These are phyloP conservation scores for Sparassis latifolia DNA, from an alignment of 1,284 basidiomycete species.

Conservation along the genomic window DNA sequence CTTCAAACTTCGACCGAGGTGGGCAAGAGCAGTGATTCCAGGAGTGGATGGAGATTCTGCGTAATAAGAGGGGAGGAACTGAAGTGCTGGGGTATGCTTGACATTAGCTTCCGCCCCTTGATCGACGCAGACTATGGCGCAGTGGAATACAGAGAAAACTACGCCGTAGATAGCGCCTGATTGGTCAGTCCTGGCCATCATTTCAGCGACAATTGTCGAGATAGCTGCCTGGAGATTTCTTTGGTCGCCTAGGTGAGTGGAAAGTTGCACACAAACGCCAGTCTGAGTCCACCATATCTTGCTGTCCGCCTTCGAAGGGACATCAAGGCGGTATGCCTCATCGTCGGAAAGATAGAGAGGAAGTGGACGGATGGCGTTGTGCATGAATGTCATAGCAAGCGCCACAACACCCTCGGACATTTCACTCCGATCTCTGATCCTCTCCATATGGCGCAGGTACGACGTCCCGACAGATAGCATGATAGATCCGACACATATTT, in stretches of 20 bases:
- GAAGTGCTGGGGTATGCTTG: background rate
- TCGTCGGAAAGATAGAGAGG: background rate
- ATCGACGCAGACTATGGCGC: conserved; percentile 3
- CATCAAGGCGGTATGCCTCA: background rate
- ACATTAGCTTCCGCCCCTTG: background rate
- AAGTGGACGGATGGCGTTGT: no score
- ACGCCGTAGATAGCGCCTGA: conserved; percentile 10
- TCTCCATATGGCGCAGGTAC: background rate
- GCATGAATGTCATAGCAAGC: background rate
- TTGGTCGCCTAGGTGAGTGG: conserved; percentile 19
- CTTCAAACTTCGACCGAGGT: background rate
- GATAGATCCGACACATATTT: background rate
- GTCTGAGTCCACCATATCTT: conserved; percentile 8
- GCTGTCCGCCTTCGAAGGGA: background rate
- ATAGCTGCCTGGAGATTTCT: conserved; percentile 9
- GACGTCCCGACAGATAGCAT: background rate
- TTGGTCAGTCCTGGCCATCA: background rate
- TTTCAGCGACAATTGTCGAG: conserved; percentile 7
- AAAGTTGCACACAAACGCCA: conserved; percentile 10
- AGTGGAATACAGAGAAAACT: conserved; percentile 17
- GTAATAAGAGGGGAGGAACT: conserved; percentile 1
- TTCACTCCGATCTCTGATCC: background rate
- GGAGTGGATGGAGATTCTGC: conserved; percentile 1
- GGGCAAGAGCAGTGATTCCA: conserved; percentile 1
- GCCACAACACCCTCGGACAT: background rate